Percentiles rank a stretch among this genome's conserved stretches.
These are phyloP conservation scores for Backusella australiensis DNA, from an alignment of 192 early-diverging fungal genomes.

Conservation along the genomic window DNA sequence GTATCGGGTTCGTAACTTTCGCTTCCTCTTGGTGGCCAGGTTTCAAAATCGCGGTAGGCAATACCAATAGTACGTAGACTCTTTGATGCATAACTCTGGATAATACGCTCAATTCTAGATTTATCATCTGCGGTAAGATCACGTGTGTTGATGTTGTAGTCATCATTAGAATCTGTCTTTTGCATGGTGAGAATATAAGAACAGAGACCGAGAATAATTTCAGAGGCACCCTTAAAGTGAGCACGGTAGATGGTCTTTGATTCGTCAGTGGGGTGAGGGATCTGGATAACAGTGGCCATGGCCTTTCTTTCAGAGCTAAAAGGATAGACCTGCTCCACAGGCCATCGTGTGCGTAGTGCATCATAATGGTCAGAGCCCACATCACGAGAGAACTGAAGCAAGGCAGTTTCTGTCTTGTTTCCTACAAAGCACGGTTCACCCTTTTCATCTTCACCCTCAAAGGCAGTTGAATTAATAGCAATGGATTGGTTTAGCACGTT, in stretches of 20 bases:
- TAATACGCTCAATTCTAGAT: slow-evolving; percentile 44
- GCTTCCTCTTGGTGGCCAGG: slow-evolving; percentile 46
- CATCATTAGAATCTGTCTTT: slow-evolving; percentile 10
- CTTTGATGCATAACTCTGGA: slow-evolving; percentile 67
- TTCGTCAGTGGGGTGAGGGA: slow-evolving; percentile 45
- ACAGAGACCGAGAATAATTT: slow-evolving; percentile 73
- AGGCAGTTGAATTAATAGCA: slow-evolving; percentile 80
- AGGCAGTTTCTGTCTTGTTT: slow-evolving; percentile 92
- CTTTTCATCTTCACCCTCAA: slow-evolving; percentile 52
- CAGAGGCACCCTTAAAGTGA: slow-evolving; percentile 93
- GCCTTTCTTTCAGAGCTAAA: slow-evolving; percentile 92
- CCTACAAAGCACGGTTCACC: slow-evolving; percentile 67
- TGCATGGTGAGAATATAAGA: slow-evolving; percentile 46
- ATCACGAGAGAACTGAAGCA: slow-evolving; percentile 78
- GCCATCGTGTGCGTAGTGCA: slow-evolving; percentile 57
- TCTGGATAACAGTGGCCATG: slow-evolving; percentile 84
- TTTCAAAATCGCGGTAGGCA: slow-evolving; percentile 79
- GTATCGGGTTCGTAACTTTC: slow-evolving; percentile 28
- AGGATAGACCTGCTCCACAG: slow-evolving; percentile 74
- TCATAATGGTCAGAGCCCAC: slow-evolving; percentile 63
- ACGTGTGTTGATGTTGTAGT: slow-evolving; percentile 25
- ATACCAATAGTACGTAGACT: slow-evolving; percentile 88
- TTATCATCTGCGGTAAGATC: slow-evolving; percentile 33
- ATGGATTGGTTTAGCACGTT: slow-evolving; percentile 66
- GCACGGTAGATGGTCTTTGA: slow-evolving; percentile 53